Percentiles rank a stretch among this genome's conserved stretches.
Conservation (phyloP, 2,329 filamentous ascomycete species). For the Albophoma yamanashiensis region DNA sequence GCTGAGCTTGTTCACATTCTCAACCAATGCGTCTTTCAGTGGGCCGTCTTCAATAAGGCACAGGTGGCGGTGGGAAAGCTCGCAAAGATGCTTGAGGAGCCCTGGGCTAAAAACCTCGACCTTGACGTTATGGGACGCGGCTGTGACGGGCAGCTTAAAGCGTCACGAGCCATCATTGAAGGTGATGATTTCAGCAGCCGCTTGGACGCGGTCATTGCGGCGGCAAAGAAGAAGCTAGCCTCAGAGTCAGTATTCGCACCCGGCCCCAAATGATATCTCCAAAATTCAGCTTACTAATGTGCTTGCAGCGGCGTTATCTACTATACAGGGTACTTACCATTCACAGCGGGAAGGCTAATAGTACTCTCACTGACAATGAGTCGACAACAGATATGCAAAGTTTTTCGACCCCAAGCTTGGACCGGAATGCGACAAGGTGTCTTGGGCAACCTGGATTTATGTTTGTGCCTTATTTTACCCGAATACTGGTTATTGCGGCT, state of each 20-base stretch:
- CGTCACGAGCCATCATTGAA: neutral
- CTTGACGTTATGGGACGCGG: neutral
- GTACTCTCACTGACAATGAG: too few species aligned
- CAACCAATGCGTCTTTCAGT: neutral
- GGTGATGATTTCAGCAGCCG: neutral
- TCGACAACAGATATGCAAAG: neutral
- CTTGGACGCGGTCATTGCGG: neutral
- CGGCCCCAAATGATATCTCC: too few species aligned
- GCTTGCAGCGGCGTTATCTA: neutral
- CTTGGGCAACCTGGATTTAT: neutral
- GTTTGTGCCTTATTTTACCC: neutral
- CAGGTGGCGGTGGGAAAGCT: neutral
- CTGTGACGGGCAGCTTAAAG: neutral
- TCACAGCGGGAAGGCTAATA: too few species aligned
- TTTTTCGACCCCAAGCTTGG: neutral
- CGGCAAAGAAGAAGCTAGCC: neutral
- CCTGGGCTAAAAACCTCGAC: neutral
- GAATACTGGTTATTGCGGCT: neutral
- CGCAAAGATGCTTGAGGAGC: too few species aligned
- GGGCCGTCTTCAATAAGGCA: neutral
- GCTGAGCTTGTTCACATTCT: neutral
- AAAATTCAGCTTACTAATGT: too few species aligned
- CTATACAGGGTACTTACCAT: neutral
- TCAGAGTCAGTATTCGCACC: neutral
- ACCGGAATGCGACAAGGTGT: neutral